Conservation (phyloP, 2,329 filamentous ascomycete genomes). For the Penicillium hordei region DNA sequence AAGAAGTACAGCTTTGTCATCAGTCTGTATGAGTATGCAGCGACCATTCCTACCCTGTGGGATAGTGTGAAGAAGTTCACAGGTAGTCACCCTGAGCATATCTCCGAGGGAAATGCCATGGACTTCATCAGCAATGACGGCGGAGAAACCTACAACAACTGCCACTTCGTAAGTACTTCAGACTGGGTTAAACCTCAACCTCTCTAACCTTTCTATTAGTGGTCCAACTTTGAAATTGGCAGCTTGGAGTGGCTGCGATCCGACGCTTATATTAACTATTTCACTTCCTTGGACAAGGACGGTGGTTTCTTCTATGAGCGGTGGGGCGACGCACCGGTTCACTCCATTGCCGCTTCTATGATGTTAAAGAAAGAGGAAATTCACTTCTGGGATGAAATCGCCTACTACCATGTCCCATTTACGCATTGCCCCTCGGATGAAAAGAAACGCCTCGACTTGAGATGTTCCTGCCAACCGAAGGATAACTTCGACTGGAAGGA, state of each 20-base stretch:
- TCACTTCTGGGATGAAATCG: conserved; percentile 99
- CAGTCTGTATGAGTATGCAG: conserved; percentile 92
- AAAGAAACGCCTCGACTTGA: conserved; percentile 76
- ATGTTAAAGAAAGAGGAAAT: conserved; percentile 90
- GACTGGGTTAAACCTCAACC: not conserved
- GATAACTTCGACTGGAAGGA: conserved; percentile 99
- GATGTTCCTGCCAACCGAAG: conserved; percentile 90
- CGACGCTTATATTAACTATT: conserved; percentile 85
- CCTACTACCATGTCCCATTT: conserved; percentile 96
- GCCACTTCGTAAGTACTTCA: conserved; percentile 76
- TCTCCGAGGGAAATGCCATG: conserved; percentile 82
- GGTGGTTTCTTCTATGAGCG: conserved; percentile 99
- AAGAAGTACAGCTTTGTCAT: conserved; percentile 99
- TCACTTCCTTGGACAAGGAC: conserved; percentile 80
- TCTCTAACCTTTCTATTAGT: conserved; percentile 53
- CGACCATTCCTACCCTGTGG: conserved; percentile 96
- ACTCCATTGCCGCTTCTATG: conserved; percentile 90
- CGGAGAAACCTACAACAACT: conserved; percentile 92
- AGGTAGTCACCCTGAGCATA: conserved; percentile 81
- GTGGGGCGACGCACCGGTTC: conserved; percentile 96
- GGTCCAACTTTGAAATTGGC: conserved; percentile 98
- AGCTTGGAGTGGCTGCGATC: conserved; percentile 92
- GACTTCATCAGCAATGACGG: conserved; percentile 87
- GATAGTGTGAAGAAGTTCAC: conserved; percentile 95
- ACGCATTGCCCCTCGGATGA: conserved; percentile 95